These are phyloP conservation scores for Talaromyces islandicus DNA, from an alignment of 2,329 filamentous ascomycete genomes.

Conservation along the genomic window DNA sequence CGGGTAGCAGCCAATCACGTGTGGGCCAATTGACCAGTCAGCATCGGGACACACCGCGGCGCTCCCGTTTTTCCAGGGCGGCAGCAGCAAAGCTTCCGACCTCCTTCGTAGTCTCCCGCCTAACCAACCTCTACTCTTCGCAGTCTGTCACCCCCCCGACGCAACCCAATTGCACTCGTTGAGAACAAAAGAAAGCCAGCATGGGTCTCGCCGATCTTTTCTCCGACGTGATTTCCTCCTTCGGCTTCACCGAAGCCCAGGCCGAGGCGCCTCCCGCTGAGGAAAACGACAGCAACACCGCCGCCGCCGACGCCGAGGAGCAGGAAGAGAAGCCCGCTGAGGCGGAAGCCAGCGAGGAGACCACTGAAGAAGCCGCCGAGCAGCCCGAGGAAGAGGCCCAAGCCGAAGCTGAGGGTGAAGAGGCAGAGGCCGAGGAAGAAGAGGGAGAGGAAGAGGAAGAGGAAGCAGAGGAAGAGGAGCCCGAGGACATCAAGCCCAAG, in stretches of 20 bases:
- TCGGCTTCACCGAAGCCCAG: constrained; percentile 55
- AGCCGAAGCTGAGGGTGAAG: constrained; percentile 46
- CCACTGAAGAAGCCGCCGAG: constrained; percentile 24
- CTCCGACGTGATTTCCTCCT: constrained; percentile 60
- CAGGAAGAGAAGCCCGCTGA: constrained; percentile 28
- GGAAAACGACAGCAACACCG: constrained; percentile 44
- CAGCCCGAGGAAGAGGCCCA: constrained; percentile 35
- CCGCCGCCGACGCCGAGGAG: constrained; percentile 36
- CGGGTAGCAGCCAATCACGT: constrained; percentile 33
- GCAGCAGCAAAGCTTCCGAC: constrained; percentile 27
- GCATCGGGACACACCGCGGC: constrained; percentile 24
- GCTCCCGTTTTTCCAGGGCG: constrained; percentile 36
- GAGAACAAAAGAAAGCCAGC: constrained; percentile 24
- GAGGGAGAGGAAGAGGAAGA: constrained; percentile 61
- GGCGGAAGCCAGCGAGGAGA: constrained; percentile 17
- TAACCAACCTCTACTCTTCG: constrained; percentile 16
- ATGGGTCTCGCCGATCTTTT: constrained; percentile 63
- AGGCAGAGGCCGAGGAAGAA: constrained; percentile 51
- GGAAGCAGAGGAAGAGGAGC: constrained; percentile 72
- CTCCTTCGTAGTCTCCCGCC: constrained; percentile 19
- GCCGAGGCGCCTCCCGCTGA: constrained; percentile 53
- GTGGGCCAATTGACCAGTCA: constrained; percentile 30
- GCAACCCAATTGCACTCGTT: constrained; percentile 27
- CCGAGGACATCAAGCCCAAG: constrained; percentile 77
- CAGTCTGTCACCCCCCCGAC: constrained; percentile 11